A percentile compares a stretch with the other conserved stretches of the same genome.
These are phyloP conservation scores for Salvia sclarea DNA, from an alignment of 305 asterid genomes.

Conservation along the genomic window DNA sequence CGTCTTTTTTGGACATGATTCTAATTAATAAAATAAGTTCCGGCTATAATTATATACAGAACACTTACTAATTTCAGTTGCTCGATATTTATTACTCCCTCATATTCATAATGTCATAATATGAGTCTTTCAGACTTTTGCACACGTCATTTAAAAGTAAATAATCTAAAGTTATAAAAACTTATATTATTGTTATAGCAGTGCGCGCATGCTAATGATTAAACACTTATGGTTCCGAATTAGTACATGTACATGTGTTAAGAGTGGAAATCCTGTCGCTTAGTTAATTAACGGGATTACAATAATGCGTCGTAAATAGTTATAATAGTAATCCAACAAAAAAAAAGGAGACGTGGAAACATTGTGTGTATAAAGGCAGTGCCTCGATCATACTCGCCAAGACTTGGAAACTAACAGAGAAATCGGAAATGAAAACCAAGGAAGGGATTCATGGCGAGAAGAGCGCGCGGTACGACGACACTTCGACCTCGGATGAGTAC, in stretches of 20 bases:
- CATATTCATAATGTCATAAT: too few relatives aligned
- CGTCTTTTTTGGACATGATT: neutral
- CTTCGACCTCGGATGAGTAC: conserved; percentile 45
- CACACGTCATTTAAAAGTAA: too few relatives aligned
- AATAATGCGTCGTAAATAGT: neutral
- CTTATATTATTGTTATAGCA: too few relatives aligned
- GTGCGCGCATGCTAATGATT: too few relatives aligned
- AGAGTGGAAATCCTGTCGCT: neutral
- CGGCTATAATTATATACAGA: neutral
- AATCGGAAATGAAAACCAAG: conserved; percentile 49
- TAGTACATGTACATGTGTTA: too few relatives aligned
- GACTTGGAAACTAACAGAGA: too few relatives aligned
- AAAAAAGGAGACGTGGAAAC: neutral
- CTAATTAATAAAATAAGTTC: neutral
- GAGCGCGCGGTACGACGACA: conserved; percentile 52
- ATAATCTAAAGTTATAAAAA: too few relatives aligned
- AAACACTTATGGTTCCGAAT: too few relatives aligned
- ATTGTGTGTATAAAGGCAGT: neutral
- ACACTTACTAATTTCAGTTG: neutral
- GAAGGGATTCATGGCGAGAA: conserved; percentile 46
- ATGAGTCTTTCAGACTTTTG: too few relatives aligned
- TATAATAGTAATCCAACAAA: neutral
- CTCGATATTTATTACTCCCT: too few relatives aligned
- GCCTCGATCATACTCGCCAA: neutral
- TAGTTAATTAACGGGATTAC: neutral